These are phyloP conservation scores for Rhynchospora pubera DNA, from an alignment of 176 grass and related monocot genomes.

Conservation along the genomic window DNA sequence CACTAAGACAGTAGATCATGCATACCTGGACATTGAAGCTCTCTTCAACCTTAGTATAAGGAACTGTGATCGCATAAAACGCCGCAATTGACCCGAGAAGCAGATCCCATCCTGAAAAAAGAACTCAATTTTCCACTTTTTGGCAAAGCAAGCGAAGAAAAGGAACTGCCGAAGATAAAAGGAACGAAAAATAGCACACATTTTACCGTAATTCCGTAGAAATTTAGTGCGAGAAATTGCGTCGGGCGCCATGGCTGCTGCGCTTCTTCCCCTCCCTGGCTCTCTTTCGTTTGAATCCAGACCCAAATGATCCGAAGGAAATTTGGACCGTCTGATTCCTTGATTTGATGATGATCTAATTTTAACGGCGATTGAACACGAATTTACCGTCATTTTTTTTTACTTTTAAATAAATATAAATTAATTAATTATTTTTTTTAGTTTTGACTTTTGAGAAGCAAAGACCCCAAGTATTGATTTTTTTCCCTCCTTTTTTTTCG, in stretches of 20 bases:
- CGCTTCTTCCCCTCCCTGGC: not conserved
- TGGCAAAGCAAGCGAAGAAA: not conserved
- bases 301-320: not conserved
- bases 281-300: not conserved
- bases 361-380: no score
- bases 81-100: slow-evolving; percentile 62
- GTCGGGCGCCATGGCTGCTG: slow-evolving; percentile 21
- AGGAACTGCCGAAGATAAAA: not conserved
- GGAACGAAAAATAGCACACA: not conserved
- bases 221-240: slow-evolving; percentile 3
- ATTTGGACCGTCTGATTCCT: no score
- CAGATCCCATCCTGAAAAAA: slow-evolving; percentile 65
- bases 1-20: not conserved
- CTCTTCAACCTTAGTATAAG: slow-evolving; percentile 96
- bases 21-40: slow-evolving; percentile 84
- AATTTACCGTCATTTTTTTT: no score
- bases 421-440: no score
- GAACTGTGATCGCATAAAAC: slow-evolving; percentile 61
- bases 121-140: slow-evolving; percentile 5
- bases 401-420: no score
- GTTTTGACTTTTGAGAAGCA: no score
- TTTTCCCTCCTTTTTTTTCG: no score
- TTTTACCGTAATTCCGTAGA: slow-evolving; percentile 36
- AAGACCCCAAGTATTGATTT: no score
- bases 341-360: no score